These are phyloP conservation scores for Coniochaeta sp. DNA, from an alignment of 2,329 filamentous ascomycete species.

Conservation along the genomic window DNA sequence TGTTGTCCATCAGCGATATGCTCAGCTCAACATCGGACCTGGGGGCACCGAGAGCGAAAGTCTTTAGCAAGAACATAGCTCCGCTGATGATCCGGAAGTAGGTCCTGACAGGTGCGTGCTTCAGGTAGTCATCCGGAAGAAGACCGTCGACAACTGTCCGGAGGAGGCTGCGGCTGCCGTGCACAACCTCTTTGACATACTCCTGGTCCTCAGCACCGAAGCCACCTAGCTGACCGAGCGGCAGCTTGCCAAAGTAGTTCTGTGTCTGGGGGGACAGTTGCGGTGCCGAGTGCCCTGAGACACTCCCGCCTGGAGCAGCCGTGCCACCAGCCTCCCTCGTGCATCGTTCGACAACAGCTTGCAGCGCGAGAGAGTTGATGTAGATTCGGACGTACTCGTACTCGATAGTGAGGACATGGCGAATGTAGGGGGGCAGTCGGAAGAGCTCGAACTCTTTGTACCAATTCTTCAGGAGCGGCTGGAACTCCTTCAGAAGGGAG, in stretches of 20 bases:
- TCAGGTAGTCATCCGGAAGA: constrained; percentile 66
- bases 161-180: constrained; percentile 70
- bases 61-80: constrained; percentile 79
- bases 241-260: constrained; percentile 57
- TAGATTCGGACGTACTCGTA: constrained; percentile 95
- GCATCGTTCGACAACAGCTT: constrained; percentile 90
- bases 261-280: constrained; percentile 57
- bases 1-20: constrained; percentile 67
- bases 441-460: constrained; percentile 76
- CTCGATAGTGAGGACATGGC: constrained; percentile 82
- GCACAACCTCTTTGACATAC: constrained; percentile 70
- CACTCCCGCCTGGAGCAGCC: constrained; percentile 24
- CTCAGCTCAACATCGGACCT: constrained; percentile 72
- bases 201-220: constrained; percentile 62
- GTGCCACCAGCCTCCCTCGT: constrained; percentile 60
- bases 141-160: constrained; percentile 71
- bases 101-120: constrained; percentile 75
- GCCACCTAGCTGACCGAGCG: constrained; percentile 56
- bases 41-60: constrained; percentile 73
- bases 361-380: constrained; percentile 86
- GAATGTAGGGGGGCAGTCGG: constrained; percentile 56
- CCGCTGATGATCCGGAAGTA: constrained; percentile 84
- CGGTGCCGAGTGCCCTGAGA: constrained; percentile 19
- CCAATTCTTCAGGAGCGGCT: constrained; percentile 73
- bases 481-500: constrained; percentile 71